Evolutionary conservation across 139 green algal genomes (phyloP).

Genomic region (Limnomonas spitsbergensis): DNA sequence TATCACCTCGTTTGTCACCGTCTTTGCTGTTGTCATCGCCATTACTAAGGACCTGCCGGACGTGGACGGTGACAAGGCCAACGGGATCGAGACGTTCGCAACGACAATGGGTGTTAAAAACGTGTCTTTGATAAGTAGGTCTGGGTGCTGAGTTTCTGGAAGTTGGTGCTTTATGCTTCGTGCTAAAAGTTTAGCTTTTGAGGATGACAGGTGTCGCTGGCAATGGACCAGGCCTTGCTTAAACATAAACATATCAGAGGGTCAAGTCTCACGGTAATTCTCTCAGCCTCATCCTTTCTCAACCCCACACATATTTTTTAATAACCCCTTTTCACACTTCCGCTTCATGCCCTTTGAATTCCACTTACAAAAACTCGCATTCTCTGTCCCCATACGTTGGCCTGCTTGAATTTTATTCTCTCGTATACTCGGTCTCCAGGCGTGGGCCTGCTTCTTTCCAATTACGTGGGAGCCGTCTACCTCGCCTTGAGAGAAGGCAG

Average conservation of each 20-base stretch:
- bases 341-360: no score
- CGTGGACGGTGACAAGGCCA: slow-evolving; percentile 88
- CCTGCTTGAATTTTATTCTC: no score
- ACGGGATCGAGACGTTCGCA: slow-evolving; percentile 91
- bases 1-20: slow-evolving; percentile 95
- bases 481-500: slow-evolving; percentile 56
- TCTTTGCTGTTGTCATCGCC: slow-evolving; percentile 95
- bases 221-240: no score
- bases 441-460: slow-evolving; percentile 77
- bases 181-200: no score
- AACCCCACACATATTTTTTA: no score
- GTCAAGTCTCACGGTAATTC: no score
- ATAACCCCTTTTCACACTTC: no score
- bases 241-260: no score
- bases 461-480: slow-evolving; percentile 82
- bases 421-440: slow-evolving; percentile 43
- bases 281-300: no score
- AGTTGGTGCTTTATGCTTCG: not conserved
- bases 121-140: slow-evolving; percentile 55
- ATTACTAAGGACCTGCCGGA: slow-evolving; percentile 98
- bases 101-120: slow-evolving; percentile 77
- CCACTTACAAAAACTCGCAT: no score
- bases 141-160: not conserved
- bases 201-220: no score
- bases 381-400: no score